Percentiles rank a stretch among this genome's conserved stretches.
phyloP scores from a whole-genome alignment of 495 filamentous ascomycete genomes.

The Penicillium desertorum region DNA sequence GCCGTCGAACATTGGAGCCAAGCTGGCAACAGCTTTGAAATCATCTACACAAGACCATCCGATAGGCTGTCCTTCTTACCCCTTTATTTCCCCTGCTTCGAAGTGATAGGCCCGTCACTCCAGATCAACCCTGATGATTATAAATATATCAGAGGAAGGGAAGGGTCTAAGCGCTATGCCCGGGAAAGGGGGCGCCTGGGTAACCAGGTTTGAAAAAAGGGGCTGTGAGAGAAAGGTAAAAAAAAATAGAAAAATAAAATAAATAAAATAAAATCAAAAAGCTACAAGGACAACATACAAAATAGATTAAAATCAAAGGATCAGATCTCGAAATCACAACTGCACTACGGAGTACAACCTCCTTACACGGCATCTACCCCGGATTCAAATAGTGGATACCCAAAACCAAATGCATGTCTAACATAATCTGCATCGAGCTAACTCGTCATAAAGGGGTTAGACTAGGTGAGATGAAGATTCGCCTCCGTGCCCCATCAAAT shows the following conservation, averaged over 20 bases:
- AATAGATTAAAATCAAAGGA: background rate
- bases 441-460: background rate
- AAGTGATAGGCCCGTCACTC: background rate
- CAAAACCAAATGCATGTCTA: background rate
- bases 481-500: conserved; percentile 22
- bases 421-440: background rate
- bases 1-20: no score
- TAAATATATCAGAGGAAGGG: background rate
- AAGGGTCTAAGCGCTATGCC: conserved; percentile 4
- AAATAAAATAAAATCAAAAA: background rate
- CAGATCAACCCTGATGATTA: background rate
- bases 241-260: background rate
- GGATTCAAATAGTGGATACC: conserved; percentile 13
- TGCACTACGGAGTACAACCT: background rate
- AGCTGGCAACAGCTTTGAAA: no score
- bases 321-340: background rate
- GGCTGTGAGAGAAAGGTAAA: background rate
- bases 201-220: background rate
- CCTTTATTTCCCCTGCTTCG: conserved; percentile 2
- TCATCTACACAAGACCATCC: background rate
- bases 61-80: conserved; percentile 2
- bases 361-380: conserved; percentile 15
- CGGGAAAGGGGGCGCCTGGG: background rate
- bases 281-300: background rate
- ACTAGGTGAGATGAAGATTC: conserved; percentile 4